Conservation (phyloP, 2,329 filamentous ascomycete genomes). For the Fusarium sororula region DNA sequence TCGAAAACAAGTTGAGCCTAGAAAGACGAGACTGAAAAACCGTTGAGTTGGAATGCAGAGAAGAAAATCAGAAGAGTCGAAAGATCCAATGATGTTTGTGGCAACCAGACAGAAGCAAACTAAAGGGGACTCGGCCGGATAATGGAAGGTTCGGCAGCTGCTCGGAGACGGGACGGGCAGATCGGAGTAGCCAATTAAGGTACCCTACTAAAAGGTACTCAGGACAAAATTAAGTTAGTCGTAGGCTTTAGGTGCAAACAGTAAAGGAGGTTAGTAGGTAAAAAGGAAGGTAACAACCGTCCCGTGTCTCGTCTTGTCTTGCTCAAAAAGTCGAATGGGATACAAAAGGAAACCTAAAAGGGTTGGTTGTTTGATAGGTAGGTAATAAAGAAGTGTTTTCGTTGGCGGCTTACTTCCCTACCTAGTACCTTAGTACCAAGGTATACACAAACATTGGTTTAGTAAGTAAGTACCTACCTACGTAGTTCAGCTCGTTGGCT, state of each 20-base stretch:
- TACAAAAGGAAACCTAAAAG: conserved; percentile 7
- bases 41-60: conserved; percentile 23
- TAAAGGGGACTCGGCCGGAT: conserved; percentile 37
- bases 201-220: neutral
- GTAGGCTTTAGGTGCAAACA: neutral
- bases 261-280: neutral
- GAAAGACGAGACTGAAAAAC: neutral
- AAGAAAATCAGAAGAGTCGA: conserved; percentile 18
- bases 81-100: conserved; percentile 28
- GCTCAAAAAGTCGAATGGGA: neutral
- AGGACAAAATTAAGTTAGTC: neutral
- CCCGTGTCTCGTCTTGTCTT: neutral
- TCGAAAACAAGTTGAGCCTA: conserved; percentile 2
- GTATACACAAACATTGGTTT: neutral
- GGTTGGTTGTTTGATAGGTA: conserved; percentile 10
- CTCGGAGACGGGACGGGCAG: conserved; percentile 15
- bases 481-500: neutral
- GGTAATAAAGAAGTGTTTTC: conserved; percentile 18
- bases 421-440: neutral
- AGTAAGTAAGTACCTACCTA: neutral
- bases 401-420: neutral
- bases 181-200: neutral
- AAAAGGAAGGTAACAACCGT: neutral
- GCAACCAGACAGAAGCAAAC: conserved; percentile 24
- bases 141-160: conserved; percentile 27